phyloP scores from a whole-genome alignment of 2,329 filamentous ascomycete genomes.

The Trichophyton simii region DNA sequence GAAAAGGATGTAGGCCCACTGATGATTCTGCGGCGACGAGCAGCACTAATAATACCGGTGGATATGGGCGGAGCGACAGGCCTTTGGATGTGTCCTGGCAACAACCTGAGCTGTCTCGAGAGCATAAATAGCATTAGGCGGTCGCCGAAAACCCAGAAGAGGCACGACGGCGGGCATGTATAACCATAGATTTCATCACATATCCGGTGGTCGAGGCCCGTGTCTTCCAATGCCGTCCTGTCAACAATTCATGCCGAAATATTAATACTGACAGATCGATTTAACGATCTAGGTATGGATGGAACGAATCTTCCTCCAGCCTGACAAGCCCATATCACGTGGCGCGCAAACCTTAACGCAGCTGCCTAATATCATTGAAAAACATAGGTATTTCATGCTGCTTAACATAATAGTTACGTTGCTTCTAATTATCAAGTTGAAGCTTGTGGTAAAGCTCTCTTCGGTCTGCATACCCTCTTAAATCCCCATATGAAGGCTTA shows the following conservation, averaged over 20 bases:
- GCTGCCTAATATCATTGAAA: too few relatives aligned
- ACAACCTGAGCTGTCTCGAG: conserved; percentile 1
- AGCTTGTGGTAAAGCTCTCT: too few relatives aligned
- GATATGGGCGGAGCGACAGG: neutral
- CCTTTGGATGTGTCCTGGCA: neutral
- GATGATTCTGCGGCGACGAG: neutral
- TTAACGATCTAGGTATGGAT: too few relatives aligned
- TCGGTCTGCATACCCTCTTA: too few relatives aligned
- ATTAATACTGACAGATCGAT: neutral
- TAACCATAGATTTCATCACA: neutral
- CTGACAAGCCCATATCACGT: too few relatives aligned
- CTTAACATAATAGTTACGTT: too few relatives aligned
- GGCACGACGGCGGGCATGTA: neutral
- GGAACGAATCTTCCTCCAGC: too few relatives aligned
- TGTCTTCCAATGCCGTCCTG: neutral
- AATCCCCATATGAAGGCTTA: too few relatives aligned
- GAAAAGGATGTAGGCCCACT: neutral
- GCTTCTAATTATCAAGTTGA: too few relatives aligned
- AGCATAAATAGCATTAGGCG: conserved; percentile 2
- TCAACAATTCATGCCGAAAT: neutral
- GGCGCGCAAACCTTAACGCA: too few relatives aligned
- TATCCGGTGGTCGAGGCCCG: neutral
- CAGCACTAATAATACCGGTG: neutral
- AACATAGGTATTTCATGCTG: too few relatives aligned
- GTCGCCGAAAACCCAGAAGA: neutral